These are phyloP conservation scores for Panaeolus papilionaceus DNA, from an alignment of 768 basidiomycete species.

Conservation along the genomic window DNA sequence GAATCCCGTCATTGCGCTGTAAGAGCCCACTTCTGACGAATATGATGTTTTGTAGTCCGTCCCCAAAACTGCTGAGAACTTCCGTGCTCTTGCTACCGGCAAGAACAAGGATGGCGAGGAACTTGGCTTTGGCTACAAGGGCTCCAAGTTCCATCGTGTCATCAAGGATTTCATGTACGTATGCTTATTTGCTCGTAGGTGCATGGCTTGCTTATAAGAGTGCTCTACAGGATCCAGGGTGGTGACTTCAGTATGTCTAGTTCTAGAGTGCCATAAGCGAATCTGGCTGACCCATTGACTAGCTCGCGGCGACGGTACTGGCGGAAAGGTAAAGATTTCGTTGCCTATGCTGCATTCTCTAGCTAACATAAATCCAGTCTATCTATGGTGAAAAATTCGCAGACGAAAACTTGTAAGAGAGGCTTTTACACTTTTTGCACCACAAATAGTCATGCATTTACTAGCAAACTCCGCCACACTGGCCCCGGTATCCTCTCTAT, in stretches of 20 bases:
- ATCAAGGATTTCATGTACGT: conserved; percentile 92
- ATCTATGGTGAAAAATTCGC: conserved; percentile 92
- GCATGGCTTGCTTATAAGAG: neutral
- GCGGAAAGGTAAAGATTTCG: conserved; percentile 71
- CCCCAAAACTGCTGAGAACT: conserved; percentile 97
- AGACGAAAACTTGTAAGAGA: conserved; percentile 92
- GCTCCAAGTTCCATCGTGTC: conserved; percentile 95
- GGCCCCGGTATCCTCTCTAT: conserved; percentile 88
- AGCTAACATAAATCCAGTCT: conserved; percentile 50
- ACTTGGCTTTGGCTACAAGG: conserved; percentile 91
- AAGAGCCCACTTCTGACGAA: conserved; percentile 7
- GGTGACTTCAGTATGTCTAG: conserved; percentile 90
- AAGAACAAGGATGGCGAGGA: conserved; percentile 78
- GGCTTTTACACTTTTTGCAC: neutral
- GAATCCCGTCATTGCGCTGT: conserved; percentile 26
- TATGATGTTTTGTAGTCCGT: conserved; percentile 64
- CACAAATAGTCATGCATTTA: conserved; percentile 15
- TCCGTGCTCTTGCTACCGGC: conserved; percentile 91
- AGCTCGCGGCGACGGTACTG: conserved; percentile 89
- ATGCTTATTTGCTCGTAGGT: neutral
- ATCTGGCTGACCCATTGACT: conserved; percentile 16
- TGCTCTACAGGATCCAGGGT: conserved; percentile 84
- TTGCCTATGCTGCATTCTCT: neutral
- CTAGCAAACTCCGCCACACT: conserved; percentile 94
- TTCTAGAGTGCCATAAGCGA: neutral